Evolutionary conservation across 2,329 filamentous ascomycete genomes (phyloP).

Genomic region (Epichloe gansuensis): DNA sequence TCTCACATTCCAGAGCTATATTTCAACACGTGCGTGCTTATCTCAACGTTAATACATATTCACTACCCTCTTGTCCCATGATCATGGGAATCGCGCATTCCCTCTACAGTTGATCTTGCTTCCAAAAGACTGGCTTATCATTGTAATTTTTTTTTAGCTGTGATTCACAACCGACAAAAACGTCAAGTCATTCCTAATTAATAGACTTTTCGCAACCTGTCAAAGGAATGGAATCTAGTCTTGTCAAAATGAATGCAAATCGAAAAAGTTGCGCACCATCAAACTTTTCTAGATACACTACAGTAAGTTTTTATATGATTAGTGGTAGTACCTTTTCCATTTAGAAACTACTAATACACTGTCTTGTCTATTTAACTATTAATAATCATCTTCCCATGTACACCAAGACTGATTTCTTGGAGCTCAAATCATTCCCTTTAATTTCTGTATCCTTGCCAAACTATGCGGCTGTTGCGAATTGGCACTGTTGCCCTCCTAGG

Average conservation of each 20-base stretch:
- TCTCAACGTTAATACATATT: no score
- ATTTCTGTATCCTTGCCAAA: no score
- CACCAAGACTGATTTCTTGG: no score
- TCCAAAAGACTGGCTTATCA: background rate
- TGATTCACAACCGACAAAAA: background rate
- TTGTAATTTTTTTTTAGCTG: background rate
- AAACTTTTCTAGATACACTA: background rate
- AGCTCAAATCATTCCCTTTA: no score
- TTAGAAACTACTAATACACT: no score
- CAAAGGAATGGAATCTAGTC: background rate
- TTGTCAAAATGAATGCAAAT: background rate
- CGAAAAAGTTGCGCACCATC: background rate
- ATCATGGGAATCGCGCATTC: background rate
- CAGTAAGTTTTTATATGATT: background rate
- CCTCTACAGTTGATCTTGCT: background rate
- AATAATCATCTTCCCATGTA: no score
- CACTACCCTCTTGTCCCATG: background rate
- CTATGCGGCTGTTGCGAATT: constrained; percentile 9
- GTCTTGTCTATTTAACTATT: no score
- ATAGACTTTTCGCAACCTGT: no score
- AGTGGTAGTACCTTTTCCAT: no score
- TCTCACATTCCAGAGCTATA: no score
- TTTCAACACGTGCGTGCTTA: no score
- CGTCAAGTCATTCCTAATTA: background rate
- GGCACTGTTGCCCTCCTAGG: constrained; percentile 9